phyloP scores from a whole-genome alignment of 495 filamentous ascomycete species.

The Annulohypoxylon stygium region DNA sequence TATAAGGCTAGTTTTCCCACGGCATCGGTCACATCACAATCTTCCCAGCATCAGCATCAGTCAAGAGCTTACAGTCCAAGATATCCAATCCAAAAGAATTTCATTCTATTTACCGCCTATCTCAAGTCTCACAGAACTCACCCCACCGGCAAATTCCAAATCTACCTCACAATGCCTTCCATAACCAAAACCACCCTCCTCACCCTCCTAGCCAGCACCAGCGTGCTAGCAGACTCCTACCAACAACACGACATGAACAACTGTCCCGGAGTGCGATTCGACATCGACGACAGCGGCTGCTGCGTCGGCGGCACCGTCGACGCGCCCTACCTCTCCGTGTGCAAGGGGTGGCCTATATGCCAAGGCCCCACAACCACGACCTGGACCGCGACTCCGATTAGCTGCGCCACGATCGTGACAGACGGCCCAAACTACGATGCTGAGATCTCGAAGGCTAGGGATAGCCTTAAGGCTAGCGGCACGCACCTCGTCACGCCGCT shows the following conservation, averaged over 20 bases:
- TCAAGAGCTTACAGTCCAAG: background rate
- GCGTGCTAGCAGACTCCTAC: background rate
- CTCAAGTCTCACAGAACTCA: background rate
- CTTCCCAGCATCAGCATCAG: background rate
- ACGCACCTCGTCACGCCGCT: slow-evolving; percentile 6
- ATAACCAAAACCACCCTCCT: background rate
- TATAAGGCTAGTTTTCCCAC: background rate
- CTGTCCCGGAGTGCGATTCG: slow-evolving; percentile 11
- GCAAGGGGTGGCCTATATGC: slow-evolving; percentile 21
- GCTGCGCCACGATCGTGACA: slow-evolving; percentile 22
- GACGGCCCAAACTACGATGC: slow-evolving; percentile 2
- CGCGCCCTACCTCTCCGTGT: slow-evolving; percentile 8
- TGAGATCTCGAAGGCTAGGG: slow-evolving; percentile 1
- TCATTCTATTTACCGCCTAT: background rate
- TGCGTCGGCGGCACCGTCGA: slow-evolving; percentile 26
- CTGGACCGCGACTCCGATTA: background rate
- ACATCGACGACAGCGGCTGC: background rate
- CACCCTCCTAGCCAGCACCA: background rate
- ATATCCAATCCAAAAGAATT: background rate
- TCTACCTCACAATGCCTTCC: background rate
- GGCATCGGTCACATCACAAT: background rate
- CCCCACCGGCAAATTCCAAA: background rate
- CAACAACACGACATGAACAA: background rate
- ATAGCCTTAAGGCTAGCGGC: slow-evolving; percentile 10
- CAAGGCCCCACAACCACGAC: slow-evolving; percentile 17